These are phyloP conservation scores for Scheffersomyces insectosa DNA, from an alignment of 1,139 yeast genomes.

Conservation along the genomic window DNA sequence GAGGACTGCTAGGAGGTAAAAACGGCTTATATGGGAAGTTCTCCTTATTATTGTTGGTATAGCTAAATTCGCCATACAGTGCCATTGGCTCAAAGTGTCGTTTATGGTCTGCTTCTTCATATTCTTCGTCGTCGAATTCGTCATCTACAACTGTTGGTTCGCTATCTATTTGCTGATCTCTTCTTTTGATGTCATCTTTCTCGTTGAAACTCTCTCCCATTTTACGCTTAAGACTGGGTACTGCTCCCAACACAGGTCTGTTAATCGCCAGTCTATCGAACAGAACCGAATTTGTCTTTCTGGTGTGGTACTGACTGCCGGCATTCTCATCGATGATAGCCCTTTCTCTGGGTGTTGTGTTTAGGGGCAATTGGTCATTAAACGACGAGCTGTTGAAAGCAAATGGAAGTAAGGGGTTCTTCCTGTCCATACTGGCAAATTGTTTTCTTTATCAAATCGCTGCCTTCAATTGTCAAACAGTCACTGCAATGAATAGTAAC, in stretches of 20 bases:
- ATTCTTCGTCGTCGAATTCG: constrained; percentile 14
- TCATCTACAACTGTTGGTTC: constrained; percentile 21
- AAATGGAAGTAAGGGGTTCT: constrained; percentile 45
- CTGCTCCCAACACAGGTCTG: constrained; percentile 22
- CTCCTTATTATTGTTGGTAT: background rate
- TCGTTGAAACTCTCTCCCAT: constrained; percentile 51
- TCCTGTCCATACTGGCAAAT: constrained; percentile 32
- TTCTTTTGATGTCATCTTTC: constrained; percentile 43
- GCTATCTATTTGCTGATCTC: constrained; percentile 23
- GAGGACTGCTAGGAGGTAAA: constrained; percentile 38
- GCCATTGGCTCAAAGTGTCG: too few species aligned
- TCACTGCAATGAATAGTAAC: too few species aligned
- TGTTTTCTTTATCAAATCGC: too few species aligned
- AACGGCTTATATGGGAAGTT: background rate
- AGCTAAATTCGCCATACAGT: constrained; percentile 2
- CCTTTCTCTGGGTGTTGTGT: constrained; percentile 38
- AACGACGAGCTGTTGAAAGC: constrained; percentile 36
- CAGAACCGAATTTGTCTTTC: constrained; percentile 8
- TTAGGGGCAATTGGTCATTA: constrained; percentile 25
- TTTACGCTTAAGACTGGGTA: constrained; percentile 43
- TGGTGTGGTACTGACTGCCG: constrained; percentile 36
- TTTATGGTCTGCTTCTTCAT: constrained; percentile 3
- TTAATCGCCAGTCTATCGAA: constrained; percentile 8
- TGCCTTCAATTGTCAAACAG: too few species aligned
- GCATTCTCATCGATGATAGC: constrained; percentile 42